Conservation (phyloP, 352 stramenopile genomes). For the Globisporangium emineosum region DNA sequence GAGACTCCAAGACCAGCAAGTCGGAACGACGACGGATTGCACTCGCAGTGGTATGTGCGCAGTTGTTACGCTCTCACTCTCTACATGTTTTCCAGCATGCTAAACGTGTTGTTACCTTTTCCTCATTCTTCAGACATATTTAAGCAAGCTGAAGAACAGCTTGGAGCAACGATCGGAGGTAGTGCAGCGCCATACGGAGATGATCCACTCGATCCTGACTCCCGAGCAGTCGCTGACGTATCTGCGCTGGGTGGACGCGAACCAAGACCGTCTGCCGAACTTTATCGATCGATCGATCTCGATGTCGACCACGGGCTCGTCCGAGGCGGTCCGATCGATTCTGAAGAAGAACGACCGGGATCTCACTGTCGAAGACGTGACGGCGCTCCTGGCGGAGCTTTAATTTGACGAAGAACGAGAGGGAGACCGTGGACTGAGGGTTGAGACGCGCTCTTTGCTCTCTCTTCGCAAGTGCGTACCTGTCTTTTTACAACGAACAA, state of each 20-base stretch:
- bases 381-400: conserved; percentile 64
- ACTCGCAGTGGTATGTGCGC: conserved; percentile 66
- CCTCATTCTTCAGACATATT: conserved; percentile 62
- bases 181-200: conserved; percentile 76
- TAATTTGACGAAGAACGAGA: conserved; percentile 14
- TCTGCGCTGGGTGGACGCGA: conserved; percentile 77
- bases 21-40: conserved; percentile 75
- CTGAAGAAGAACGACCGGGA: conserved; percentile 83
- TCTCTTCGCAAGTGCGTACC: conserved; percentile 3
- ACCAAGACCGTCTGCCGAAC: conserved; percentile 62
- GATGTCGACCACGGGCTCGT: conserved; percentile 46
- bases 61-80: neutral
- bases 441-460: too few species aligned
- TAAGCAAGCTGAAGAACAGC: conserved; percentile 86
- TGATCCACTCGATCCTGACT: conserved; percentile 83
- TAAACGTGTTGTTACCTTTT: neutral
- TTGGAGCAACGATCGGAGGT: conserved; percentile 75
- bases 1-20: conserved; percentile 82
- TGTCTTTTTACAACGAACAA: conserved; percentile 1
- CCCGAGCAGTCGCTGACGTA: conserved; percentile 84
- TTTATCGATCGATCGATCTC: conserved; percentile 65
- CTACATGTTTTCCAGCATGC: neutral
- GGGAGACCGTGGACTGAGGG: neutral
- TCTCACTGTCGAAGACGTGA: conserved; percentile 85
- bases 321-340: conserved; percentile 70